These are phyloP conservation scores for Colletotrichum truncatum DNA, from an alignment of 2,329 filamentous ascomycete genomes.

Conservation along the genomic window DNA sequence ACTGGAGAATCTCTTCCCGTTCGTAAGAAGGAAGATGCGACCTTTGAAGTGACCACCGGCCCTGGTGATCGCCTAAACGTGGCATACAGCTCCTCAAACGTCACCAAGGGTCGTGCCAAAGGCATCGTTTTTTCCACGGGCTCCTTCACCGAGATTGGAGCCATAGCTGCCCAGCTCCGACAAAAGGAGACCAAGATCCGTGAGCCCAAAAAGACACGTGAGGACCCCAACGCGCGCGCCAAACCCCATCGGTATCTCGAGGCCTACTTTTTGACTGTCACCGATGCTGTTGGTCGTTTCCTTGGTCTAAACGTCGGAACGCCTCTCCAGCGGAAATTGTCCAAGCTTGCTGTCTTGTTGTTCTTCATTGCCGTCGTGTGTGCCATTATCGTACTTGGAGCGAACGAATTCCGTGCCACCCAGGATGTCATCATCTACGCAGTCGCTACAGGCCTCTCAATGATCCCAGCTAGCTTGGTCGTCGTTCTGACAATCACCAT, in stretches of 20 bases:
- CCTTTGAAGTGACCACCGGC: conserved; percentile 61
- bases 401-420: conserved; percentile 60
- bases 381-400: conserved; percentile 71
- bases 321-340: conserved; percentile 73
- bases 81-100: conserved; percentile 68
- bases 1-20: conserved; percentile 71
- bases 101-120: conserved; percentile 68
- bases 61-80: conserved; percentile 71
- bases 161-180: conserved; percentile 69
- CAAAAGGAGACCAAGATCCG: conserved; percentile 57
- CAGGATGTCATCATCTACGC: conserved; percentile 71
- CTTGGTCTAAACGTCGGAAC: conserved; percentile 73
- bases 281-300: conserved; percentile 67
- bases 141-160: conserved; percentile 69
- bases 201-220: conserved; percentile 53
- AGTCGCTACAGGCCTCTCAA: conserved; percentile 65
- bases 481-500: conserved; percentile 75
- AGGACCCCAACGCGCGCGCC: conserved; percentile 54
- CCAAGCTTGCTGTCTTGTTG: conserved; percentile 69
- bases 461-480: conserved; percentile 71
- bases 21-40: conserved; percentile 57
- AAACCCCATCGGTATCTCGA: conserved; percentile 56
- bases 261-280: conserved; percentile 51
- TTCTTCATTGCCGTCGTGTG: conserved; percentile 72
- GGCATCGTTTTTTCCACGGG: conserved; percentile 69